phyloP scores from a whole-genome alignment of 169 alveolate genomes.

The Cryptosporidium meleagridis region DNA sequence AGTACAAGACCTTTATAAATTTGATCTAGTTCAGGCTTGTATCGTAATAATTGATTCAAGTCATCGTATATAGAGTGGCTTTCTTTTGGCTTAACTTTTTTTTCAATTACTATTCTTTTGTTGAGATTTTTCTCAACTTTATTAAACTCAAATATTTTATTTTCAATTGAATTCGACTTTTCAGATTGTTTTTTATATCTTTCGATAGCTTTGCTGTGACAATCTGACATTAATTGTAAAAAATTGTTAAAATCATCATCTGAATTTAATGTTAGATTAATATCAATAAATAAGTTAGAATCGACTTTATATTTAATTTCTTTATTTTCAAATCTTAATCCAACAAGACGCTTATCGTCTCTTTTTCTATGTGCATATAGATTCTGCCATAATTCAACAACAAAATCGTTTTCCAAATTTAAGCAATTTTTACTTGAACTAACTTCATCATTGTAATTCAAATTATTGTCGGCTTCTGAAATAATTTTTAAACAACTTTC shows the following conservation, averaged over 20 bases:
- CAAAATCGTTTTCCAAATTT: neutral
- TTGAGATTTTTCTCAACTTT: constrained; percentile 2
- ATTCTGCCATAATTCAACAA: constrained; percentile 35
- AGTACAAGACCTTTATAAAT: constrained; percentile 31
- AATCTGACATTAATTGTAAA: neutral
- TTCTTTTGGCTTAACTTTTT: constrained; percentile 7
- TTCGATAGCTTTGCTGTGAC: constrained; percentile 20
- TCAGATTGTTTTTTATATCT: constrained; percentile 2
- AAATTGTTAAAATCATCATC: constrained; percentile 32
- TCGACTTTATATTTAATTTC: neutral
- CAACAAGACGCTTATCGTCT: constrained; percentile 37
- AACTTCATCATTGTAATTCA: neutral
- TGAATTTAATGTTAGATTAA: constrained; percentile 10
- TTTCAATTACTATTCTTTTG: constrained; percentile 26
- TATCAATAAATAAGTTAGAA: constrained; percentile 4
- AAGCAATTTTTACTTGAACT: neutral
- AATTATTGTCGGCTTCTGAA: neutral
- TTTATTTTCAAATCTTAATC: constrained; percentile 61
- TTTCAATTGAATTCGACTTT: neutral
- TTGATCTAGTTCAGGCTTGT: constrained; percentile 36
- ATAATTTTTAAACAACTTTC: constrained; percentile 3
- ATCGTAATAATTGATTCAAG: constrained; percentile 27
- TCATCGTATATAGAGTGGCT: constrained; percentile 30
- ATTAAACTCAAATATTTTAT: neutral
- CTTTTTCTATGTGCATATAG: constrained; percentile 66